Evolutionary conservation across 768 basidiomycete species (phyloP), one percentile per base, ranked within the genome.

Genomic region (Psilocybe sp.): DNA sequence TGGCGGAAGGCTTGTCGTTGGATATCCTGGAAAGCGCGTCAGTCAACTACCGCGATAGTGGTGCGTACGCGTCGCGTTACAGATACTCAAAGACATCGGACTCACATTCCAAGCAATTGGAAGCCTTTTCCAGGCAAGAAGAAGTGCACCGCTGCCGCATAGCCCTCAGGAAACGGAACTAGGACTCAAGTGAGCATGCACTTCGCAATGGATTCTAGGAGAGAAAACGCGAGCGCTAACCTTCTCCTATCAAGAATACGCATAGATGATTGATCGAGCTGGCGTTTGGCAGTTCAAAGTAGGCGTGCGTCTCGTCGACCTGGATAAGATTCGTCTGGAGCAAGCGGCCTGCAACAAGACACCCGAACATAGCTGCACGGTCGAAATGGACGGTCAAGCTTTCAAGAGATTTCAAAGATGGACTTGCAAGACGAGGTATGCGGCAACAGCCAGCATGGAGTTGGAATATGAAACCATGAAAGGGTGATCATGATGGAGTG

Each of bases 121-220:
- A 91, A 92, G 2, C 91, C 92, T 64, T 82, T 89, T 10, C 87
- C 89, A 1, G 90, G 91, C 88, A 85, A 89, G 64, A 81, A 82
- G 62, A 93, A 86, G 61, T 93, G 89, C 8, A 93, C 90, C 0
- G 89, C 83, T 11, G 87, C 88, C 14, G 85, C 91, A 61, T 84
- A 92, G 33, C 90, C 89, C 18, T 87, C 84, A 4, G 91, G 91
- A 58, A 93, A 92, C 1, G 86, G 81, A 0, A 89, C 89, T 79
- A 28, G 50, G 5, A 40, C 4, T 15, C 13, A 18, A 19, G 40
- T n/a, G 20, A 20, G 14, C 46, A 47, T 36, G 40, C 14, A 15
- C 33, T 44, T 13, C 42, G 8, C 13, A n/a, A 32, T n/a, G 36
- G 51, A 39, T 45, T n/a, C 15, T 32, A 46, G 47, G 42, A 46